Base-by-base conservation (phyloP, 1,139 yeast genomes). In the Zygosaccharomyces pseudobailii region DNA sequence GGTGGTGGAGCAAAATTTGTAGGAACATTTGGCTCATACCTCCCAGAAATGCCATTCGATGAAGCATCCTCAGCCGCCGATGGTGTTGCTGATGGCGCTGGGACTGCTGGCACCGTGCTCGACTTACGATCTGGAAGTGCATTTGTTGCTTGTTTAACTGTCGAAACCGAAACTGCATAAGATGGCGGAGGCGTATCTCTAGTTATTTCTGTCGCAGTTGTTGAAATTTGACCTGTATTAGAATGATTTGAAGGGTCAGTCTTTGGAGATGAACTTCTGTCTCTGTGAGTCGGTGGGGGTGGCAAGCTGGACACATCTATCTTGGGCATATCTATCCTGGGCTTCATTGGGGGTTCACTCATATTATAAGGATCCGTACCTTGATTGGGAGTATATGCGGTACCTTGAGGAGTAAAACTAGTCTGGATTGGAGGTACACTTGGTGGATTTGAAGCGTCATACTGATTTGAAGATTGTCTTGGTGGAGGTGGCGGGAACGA, bases 1-100 rank as follows among this genome's bases (percentile, higher is more conserved):
- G 71, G 70, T 3, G 71, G 71, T 9, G 71, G 71, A 3, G 67
- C 64, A 49, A 61, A 67, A 17, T 57, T 55, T 8, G 63, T 59
- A 17, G 58, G 56, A 19, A 57, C 51, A 9, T 61, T 53, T 43
- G 61, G 61, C 19, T 62, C 57, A 48, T 64, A 66, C 5, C 49
- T 24, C 1, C 69, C 59, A 17, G 50, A 32, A n/a, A 55, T 47
- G 23, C 51, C 52, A 7, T 37, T 36, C 9, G 40, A 35, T 20
- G 48, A 36, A 19, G 36, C 22, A 8, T 24, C 45, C 10, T 25
- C 5, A 5, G 7, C 20, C 25, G 41, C 10, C 13, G 44, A n/a
- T 19, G 46, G 19, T 17, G 42, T 20, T 24, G 35, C 25, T 17
- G 35, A 24, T 3, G 51, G 21, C 8, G 23, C 35, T 6, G 47